Base-by-base conservation (phyloP, 805 yeast species). In the Nakazawaea ernobii region DNA sequence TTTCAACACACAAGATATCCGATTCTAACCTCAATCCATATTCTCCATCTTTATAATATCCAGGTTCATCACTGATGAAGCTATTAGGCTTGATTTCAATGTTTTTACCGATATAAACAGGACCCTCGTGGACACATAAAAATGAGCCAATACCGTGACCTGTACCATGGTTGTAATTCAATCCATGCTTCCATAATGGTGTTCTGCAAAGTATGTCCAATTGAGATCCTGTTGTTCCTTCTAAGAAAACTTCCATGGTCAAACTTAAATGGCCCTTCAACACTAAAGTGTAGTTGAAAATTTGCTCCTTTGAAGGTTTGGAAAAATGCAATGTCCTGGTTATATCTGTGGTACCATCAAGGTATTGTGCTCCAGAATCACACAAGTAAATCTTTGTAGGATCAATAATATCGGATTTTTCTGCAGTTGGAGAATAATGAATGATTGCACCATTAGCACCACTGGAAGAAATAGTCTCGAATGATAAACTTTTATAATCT, bases 111-210 rank as follows among this genome's bases (percentile, higher is more conserved):
- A 94, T 80, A 13, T 91, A 95, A 47, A 92, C 75, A 1, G 98
- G 98, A 0, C 95, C 94, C 59, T 95, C 97, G 62, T 94, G 99
- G 14, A 94, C 98, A 62, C 85, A 84, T 40, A 95, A 79, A 61
- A 75, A 92, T 17, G 91, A 75, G 2, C 97, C 98, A n/a, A 94
- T 86, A 4, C 99, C 99, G 65, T 94, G 99, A 1, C 98, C 97
- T 0, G 98, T 89, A 8, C 99, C 98, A 65, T 94, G 99, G 53
- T 83, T 79, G 62, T 86, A 94, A 61, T 87, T 94, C 42, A 88
- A 69, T 0, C 98, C 98, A 45, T 80, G 73, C 35, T 79, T 70
- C 90, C 95, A 86, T 50, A 94, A 68, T 45, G 79, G 83, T 63
- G 84, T 90, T 53, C 99, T 75, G 0, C 97, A 96, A 45, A 90